Evolutionary conservation across 2,329 filamentous ascomycete species (phyloP).

Genomic region (Acrocalymma vagum): DNA sequence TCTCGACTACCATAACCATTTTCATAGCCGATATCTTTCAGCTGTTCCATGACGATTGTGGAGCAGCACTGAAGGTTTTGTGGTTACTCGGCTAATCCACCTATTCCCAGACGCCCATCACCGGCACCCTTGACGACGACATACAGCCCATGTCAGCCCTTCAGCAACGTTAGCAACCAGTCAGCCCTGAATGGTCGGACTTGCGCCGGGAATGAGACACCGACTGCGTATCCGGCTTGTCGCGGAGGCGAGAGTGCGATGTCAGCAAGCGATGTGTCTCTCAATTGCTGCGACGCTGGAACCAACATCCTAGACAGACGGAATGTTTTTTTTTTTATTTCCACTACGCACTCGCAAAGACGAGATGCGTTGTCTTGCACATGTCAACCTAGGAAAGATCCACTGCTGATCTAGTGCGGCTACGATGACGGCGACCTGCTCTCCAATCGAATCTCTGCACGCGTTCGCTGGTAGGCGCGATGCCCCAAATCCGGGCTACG

Average conservation of each 20-base stretch:
- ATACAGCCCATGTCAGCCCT: background rate
- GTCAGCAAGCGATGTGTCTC: too few relatives aligned
- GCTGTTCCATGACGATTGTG: slow-evolving; percentile 5
- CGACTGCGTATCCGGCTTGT: too few relatives aligned
- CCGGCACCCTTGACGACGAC: slow-evolving; percentile 1
- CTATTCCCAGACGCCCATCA: slow-evolving; percentile 4
- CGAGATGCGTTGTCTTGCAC: background rate
- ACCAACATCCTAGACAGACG: too few relatives aligned
- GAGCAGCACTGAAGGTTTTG: too few relatives aligned
- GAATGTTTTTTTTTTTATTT: slow-evolving; percentile 1
- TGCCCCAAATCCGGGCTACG: slow-evolving; percentile 23
- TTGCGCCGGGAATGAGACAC: too few relatives aligned
- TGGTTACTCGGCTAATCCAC: slow-evolving; percentile 1
- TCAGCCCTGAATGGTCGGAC: too few relatives aligned
- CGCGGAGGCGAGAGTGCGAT: too few relatives aligned
- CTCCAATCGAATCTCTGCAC: slow-evolving; percentile 24
- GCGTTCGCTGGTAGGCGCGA: slow-evolving; percentile 17
- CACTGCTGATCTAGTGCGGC: slow-evolving; percentile 10
- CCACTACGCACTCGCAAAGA: slow-evolving; percentile 7
- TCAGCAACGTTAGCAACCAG: too few relatives aligned
- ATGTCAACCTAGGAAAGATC: slow-evolving; percentile 16
- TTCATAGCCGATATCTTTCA: slow-evolving; percentile 3
- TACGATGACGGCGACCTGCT: slow-evolving; percentile 3
- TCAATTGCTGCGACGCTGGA: too few relatives aligned
- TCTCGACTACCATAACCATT: slow-evolving; percentile 1